Evolutionary conservation across 768 basidiomycete genomes (phyloP).

Genomic region (Lactarius tabidus): DNA sequence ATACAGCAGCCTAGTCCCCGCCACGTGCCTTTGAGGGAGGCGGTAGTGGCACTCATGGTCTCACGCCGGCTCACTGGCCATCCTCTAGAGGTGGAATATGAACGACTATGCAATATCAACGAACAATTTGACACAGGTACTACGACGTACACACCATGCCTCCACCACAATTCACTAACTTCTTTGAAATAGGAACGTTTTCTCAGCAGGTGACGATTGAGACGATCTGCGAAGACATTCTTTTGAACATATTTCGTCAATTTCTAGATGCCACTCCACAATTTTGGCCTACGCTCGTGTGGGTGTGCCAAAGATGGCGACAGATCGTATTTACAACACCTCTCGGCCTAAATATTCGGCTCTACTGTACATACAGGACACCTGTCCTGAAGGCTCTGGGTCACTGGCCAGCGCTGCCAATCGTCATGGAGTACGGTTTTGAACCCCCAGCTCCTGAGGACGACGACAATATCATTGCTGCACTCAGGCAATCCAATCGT

Average conservation of each 20-base stretch:
- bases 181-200: not conserved
- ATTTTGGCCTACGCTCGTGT: not conserved
- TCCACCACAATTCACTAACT: not conserved
- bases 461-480: too few species aligned
- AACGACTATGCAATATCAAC: too few species aligned
- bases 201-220: not conserved
- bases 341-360: not conserved
- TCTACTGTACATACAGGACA: not conserved
- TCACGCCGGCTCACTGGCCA: too few species aligned
- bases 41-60: not conserved
- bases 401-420: not conserved
- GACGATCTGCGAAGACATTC: not conserved
- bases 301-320: not conserved
- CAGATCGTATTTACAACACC: not conserved
- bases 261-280: not conserved
- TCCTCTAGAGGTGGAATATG: too few species aligned
- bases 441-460: too few species aligned
- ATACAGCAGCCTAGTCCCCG: too few species aligned
- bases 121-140: not conserved
- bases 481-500: too few species aligned
- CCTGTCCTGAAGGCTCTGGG: not conserved
- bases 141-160: not conserved
- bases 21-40: not conserved
- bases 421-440: too few species aligned
- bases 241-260: not conserved